These are phyloP conservation scores for Clavulina sp. DNA, from an alignment of 768 basidiomycete genomes.

Conservation along the genomic window DNA sequence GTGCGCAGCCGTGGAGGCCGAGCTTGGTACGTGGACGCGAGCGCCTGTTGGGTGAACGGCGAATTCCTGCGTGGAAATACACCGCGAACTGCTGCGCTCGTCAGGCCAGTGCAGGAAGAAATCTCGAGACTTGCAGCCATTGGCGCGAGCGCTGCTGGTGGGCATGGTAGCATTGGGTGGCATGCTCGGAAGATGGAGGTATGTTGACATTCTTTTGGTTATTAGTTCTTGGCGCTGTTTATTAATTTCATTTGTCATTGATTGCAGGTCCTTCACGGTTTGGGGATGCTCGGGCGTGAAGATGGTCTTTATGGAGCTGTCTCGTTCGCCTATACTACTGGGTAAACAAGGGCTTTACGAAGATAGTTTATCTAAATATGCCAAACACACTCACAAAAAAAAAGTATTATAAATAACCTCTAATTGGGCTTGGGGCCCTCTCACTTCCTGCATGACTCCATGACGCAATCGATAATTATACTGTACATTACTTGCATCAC, in stretches of 20 bases:
- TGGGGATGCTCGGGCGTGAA: conserved; percentile 81
- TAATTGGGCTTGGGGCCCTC: too few relatives aligned
- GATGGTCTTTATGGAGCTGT: conserved; percentile 89
- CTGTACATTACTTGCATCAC: too few relatives aligned
- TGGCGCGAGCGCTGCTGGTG: conserved; percentile 61
- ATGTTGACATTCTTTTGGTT: conserved; percentile 17
- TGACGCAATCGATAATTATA: too few relatives aligned
- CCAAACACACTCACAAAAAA: too few relatives aligned
- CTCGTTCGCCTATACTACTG: conserved; percentile 90
- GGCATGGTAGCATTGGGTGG: conserved; percentile 86
- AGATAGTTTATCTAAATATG: too few relatives aligned
- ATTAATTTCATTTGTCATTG: not conserved
- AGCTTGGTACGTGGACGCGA: conserved; percentile 89
- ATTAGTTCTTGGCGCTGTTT: not conserved
- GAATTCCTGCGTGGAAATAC: conserved; percentile 43
- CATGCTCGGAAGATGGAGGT: conserved; percentile 96
- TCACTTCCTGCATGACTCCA: too few relatives aligned
- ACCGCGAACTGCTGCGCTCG: conserved; percentile 30
- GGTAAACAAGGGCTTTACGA: too few relatives aligned
- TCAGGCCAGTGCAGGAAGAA: conserved; percentile 53
- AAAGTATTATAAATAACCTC: too few relatives aligned
- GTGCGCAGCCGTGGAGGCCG: conserved; percentile 84
- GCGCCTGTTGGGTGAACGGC: conserved; percentile 59
- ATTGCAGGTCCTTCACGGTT: conserved; percentile 77
- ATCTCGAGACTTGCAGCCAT: conserved; percentile 57